A percentile compares a stretch with the other conserved stretches of the same genome.
These are phyloP conservation scores for Alternaria gaisen DNA, from an alignment of 2,329 filamentous ascomycete genomes.

Conservation along the genomic window DNA sequence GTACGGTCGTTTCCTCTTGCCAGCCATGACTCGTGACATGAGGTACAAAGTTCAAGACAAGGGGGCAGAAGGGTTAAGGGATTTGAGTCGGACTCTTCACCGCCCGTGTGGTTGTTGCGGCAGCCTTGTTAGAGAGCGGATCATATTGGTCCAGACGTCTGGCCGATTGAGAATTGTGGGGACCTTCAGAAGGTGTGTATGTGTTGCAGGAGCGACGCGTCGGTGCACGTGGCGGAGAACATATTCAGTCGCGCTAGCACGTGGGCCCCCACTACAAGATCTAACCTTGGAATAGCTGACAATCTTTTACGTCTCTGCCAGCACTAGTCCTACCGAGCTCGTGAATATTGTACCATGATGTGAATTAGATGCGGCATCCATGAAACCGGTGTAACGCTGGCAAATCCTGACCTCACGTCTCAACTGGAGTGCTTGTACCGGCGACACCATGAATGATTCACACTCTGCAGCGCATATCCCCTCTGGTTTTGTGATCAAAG, in stretches of 20 bases:
- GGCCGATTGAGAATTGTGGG: neutral
- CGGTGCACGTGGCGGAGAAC: slow-evolving; percentile 14
- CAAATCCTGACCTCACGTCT: neutral
- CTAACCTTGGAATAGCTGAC: neutral
- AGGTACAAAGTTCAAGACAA: neutral
- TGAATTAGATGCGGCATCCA: neutral
- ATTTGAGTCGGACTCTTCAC: neutral
- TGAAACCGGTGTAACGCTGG: neutral
- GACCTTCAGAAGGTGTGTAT: neutral
- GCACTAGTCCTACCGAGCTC: neutral
- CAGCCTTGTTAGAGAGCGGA: neutral
- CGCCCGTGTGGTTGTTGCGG: neutral
- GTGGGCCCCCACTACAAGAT: slow-evolving; percentile 16
- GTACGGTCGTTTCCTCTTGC: slow-evolving; percentile 39
- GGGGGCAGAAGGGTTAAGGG: neutral
- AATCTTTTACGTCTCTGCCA: neutral
- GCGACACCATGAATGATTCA: slow-evolving; percentile 13
- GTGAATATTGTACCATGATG: neutral
- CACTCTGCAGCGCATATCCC: neutral
- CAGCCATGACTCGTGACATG: slow-evolving; percentile 38
- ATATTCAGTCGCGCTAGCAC: slow-evolving; percentile 28
- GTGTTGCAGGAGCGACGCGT: slow-evolving; percentile 11
- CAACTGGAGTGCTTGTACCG: neutral
- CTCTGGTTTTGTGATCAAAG: slow-evolving; percentile 22
- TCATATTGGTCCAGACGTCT: slow-evolving; percentile 11